Evolutionary conservation across 768 basidiomycete genomes (phyloP).

Genomic region (Mrakia blollopis): DNA sequence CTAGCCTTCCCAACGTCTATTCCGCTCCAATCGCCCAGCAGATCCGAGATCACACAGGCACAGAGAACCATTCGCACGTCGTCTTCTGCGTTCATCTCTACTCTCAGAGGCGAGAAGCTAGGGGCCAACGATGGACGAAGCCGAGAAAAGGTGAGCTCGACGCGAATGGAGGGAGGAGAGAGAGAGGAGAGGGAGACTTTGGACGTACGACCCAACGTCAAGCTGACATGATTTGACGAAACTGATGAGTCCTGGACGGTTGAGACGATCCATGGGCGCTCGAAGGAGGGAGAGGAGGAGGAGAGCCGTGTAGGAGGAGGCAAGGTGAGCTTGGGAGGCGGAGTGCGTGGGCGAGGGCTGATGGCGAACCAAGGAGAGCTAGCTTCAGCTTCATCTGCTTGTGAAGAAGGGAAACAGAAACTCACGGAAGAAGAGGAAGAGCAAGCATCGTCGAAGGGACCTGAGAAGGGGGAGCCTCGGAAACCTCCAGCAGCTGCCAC

Average conservation of each 20-base stretch:
- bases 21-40: slow-evolving; percentile 75
- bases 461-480: slow-evolving; percentile 27
- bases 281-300: slow-evolving; percentile 75
- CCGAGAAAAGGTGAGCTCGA: not conserved
- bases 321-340: slow-evolving; percentile 71
- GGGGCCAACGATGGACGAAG: not conserved
- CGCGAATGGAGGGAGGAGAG: no score
- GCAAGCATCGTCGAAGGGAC: not conserved
- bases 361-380: not conserved
- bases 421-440: not conserved
- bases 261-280: slow-evolving; percentile 71
- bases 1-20: slow-evolving; percentile 61
- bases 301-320: slow-evolving; percentile 90
- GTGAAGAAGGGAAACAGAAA: not conserved
- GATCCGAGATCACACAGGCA: slow-evolving; percentile 72
- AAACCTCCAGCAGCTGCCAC: slow-evolving; percentile 21
- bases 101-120: slow-evolving; percentile 28
- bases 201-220: slow-evolving; percentile 70
- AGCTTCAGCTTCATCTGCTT: not conserved
- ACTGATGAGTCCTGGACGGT: slow-evolving; percentile 60
- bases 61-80: slow-evolving; percentile 82
- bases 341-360: slow-evolving; percentile 35
- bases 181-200: not conserved
- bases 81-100: slow-evolving; percentile 47
- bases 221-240: slow-evolving; percentile 71